phyloP scores from a whole-genome alignment of 306 rosid genomes.

The Gastrolobium bilobum region DNA sequence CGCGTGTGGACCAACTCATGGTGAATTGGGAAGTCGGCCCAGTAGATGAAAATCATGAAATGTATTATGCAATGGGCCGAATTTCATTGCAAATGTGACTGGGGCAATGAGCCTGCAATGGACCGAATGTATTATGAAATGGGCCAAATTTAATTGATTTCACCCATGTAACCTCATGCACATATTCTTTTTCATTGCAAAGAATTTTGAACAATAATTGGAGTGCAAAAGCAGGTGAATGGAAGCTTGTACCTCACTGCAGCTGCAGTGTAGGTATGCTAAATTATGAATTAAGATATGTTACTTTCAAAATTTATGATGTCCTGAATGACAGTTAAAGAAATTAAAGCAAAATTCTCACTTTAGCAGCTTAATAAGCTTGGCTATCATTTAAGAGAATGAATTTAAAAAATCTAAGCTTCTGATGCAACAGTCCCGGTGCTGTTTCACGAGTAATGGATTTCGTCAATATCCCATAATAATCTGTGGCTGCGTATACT shows the following conservation, averaged over 20 bases:
- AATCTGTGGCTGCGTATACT: too few relatives aligned
- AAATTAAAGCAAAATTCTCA: not conserved
- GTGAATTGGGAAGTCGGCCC: constrained; percentile 4
- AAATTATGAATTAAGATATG: not conserved
- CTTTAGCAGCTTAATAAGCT: too few relatives aligned
- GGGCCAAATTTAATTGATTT: not conserved
- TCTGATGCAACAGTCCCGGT: too few relatives aligned
- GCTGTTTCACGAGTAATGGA: too few relatives aligned
- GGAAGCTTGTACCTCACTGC: constrained; percentile 19
- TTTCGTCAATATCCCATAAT: too few relatives aligned
- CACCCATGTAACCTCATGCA: constrained; percentile 31
- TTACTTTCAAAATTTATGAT: constrained; percentile 20
- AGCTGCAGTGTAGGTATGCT: constrained; percentile 8
- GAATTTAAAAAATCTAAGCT: too few relatives aligned
- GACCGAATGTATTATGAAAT: not conserved
- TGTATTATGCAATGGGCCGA: not conserved
- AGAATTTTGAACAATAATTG: not conserved
- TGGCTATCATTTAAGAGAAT: too few relatives aligned
- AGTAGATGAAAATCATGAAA: not conserved
- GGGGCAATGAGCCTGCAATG: not conserved
- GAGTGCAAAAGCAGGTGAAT: constrained; percentile 11
- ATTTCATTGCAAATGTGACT: not conserved
- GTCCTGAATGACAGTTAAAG: not conserved
- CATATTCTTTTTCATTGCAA: not conserved
- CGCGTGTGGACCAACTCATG: too few relatives aligned